phyloP scores from a whole-genome alignment of 2,329 filamentous ascomycete species.

The Mycosphaerella arachidis region DNA sequence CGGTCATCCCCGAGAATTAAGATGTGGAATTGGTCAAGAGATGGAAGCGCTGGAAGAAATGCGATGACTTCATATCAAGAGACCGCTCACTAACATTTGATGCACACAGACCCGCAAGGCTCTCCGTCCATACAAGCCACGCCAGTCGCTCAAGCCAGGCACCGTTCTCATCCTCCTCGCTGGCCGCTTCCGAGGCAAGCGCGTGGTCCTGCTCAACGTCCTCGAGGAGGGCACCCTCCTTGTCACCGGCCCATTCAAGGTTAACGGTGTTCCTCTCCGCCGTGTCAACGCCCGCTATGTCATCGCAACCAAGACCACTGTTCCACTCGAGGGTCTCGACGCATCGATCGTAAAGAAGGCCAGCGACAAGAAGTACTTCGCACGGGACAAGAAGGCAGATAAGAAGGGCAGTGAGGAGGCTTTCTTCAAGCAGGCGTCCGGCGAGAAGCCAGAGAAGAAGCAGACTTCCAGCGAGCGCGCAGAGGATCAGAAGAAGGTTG shows the following conservation, averaged over 20 bases:
- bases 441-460: constrained; percentile 99
- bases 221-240: constrained; percentile 97
- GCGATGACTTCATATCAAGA: constrained; percentile 5
- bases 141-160: constrained; percentile 85
- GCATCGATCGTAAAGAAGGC: constrained; percentile 70
- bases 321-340: constrained; percentile 82
- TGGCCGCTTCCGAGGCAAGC: constrained; percentile 99
- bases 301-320: constrained; percentile 81
- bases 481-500: constrained; percentile 96
- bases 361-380: constrained; percentile 81
- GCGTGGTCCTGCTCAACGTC: constrained; percentile 96
- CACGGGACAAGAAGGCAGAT: constrained; percentile 88
- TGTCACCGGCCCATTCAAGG: constrained; percentile 99
- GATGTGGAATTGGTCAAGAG: neutral
- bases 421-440: constrained; percentile 85
- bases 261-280: constrained; percentile 98
- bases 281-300: constrained; percentile 89
- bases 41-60: constrained; percentile 1
- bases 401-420: constrained; percentile 89
- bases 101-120: constrained; percentile 81
- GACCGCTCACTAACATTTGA: constrained; percentile 15
- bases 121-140: constrained; percentile 79
- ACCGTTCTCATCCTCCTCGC: constrained; percentile 98
- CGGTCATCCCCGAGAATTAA: constrained; percentile 38
- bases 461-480: constrained; percentile 84